Evolutionary conservation across 2,329 filamentous ascomycete species (phyloP), one percentile per base, ranked within the genome.

Genomic region (Fusarium sp.): DNA sequence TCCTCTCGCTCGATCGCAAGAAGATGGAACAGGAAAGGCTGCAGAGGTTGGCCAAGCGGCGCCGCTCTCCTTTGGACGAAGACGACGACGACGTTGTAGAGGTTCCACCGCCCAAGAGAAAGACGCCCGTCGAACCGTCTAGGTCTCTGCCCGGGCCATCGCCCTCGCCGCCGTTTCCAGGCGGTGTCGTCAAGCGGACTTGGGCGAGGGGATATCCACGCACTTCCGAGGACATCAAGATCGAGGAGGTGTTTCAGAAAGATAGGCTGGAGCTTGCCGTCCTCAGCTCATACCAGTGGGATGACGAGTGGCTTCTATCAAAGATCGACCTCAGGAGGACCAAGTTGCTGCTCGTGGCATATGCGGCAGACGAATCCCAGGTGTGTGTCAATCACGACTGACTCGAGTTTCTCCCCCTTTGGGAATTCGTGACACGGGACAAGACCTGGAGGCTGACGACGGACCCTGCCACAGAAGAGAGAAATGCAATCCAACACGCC

Each of bases 1-100:
- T 90, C 0, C 78, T 88, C 6, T 88, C 88, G 5, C 82, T 97
- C 1, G 89, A 98, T 83, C 90, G 95, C 38, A 94, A 92, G 82
- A 89, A 91, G 62, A 97, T 98, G 94, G 96, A 98, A 81, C 87
- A 91, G 77, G 95, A 97, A 80, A 91, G 96, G 45, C 87, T 97
- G 16, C 91, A 90, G 25, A 89, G 95, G 75, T 81, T 91, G 42
- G 87, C 87, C 50, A 94, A 95, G 81, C 88, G 80, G 38, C 79
- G 73, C 57, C 77, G 80, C 52, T 66, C 74, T 31, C 58, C 73
- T 38, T 57, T 69, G 33, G 68, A 70, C 25, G 78, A 79, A 31
- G 68, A 70, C 29, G 78, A 79, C 22, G 76, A 79, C 59, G 78
- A 80, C 68, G 70, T 77, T 36, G 69, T 77, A 18, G 79, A 82